Base-by-base conservation (phyloP, 306 rosid species). In the Cucumis cinereus region DNA sequence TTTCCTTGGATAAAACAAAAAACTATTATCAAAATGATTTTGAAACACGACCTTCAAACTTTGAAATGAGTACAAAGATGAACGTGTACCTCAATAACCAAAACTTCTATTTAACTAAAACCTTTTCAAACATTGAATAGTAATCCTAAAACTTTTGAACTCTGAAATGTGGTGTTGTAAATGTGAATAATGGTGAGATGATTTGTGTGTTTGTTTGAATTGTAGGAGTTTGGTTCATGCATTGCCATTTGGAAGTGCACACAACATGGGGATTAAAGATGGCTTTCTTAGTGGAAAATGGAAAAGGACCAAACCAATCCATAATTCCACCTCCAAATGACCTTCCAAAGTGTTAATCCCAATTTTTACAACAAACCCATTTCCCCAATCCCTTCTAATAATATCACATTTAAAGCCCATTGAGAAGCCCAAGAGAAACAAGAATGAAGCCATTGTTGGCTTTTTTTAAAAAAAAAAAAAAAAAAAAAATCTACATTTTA, bases 181-280 rank as follows among this genome's bases (percentile, higher is more conserved):
- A 35, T 64, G 8, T 1, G 8, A 62, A 30, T 64, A 63, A 35
- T 64, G 3, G 5, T 30, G 35, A 3, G 0, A 30, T 30, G 33
- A 2, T 1, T 30, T 30, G 33, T 30, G 33, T 26, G 30, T 28
- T 38, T 64, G 16, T 64, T 47, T 1, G n/a, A n/a, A n/a, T 19
- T 56, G 36, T 4, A 93, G 98, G 98, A 52, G 93, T 91, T 33
- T 93, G 98, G 98, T 93, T 93, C 85, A 8, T 93, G 91, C 98
- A 93, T 59, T 93, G 98, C 50, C 98, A 93, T 82, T 71, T 93
- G 85, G 98, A 93, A 77, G 89, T 88, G 59, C 98, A 93, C 75
- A 93, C 98, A 66, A 86, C 98, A 68, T 91, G 98, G 98, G 98
- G 98, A 8, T 86, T 94, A 55, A 94, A 94, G 86, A 94, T 94